Evolutionary conservation across 1,284 basidiomycete species (phyloP).

Genomic region (Cystobasidium pallidum): DNA sequence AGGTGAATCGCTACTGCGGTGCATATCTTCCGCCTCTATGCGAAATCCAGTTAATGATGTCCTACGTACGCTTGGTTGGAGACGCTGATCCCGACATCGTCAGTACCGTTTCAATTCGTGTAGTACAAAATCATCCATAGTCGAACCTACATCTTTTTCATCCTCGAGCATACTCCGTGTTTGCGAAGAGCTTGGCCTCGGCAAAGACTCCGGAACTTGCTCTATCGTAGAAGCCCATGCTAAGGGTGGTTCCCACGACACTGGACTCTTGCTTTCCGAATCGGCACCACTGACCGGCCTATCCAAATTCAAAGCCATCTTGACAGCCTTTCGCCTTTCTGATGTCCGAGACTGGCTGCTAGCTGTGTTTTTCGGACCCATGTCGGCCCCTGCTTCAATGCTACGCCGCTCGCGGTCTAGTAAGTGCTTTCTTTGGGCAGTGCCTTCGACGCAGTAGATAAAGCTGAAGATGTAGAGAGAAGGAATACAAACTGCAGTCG

Average conservation of each 20-base stretch:
- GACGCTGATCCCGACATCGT: not conserved
- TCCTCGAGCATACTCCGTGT: not conserved
- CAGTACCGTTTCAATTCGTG: not conserved
- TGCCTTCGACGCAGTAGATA: conserved; percentile 40
- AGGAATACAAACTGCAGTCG: conserved; percentile 21
- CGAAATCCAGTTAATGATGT: not conserved
- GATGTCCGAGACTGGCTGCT: conserved; percentile 7
- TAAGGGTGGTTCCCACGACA: conserved; percentile 7
- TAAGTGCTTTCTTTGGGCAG: conserved; percentile 9
- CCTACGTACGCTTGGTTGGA: not conserved
- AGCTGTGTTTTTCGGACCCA: not conserved
- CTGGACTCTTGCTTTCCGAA: not conserved
- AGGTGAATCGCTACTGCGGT: not conserved
- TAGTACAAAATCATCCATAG: no score
- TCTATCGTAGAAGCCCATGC: conserved; percentile 11
- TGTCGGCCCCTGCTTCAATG: conserved; percentile 14
- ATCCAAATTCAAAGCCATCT: not conserved
- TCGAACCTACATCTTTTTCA: not conserved
- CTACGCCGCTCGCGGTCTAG: conserved; percentile 1
- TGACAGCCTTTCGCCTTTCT: not conserved
- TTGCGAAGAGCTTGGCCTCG: not conserved
- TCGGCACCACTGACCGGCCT: not conserved
- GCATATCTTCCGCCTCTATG: not conserved
- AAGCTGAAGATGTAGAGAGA: conserved; percentile 41
- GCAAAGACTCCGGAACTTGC: conserved; percentile 1